phyloP scores from a whole-genome alignment of 257 asterid species.

The Petunia axillaris region DNA sequence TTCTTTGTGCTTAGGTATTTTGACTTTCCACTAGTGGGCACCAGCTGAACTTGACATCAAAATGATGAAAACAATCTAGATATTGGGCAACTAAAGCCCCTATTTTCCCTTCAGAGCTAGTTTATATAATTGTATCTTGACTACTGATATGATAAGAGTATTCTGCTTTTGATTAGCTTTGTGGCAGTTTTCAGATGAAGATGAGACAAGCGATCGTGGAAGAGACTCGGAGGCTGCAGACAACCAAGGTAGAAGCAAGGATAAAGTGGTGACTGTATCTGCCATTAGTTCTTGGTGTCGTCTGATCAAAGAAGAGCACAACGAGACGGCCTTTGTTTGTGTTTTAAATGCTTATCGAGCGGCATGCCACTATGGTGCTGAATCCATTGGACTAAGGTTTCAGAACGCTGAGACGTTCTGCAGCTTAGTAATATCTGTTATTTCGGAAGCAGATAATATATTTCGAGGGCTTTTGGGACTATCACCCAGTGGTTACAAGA shows the following conservation, averaged over 20 bases:
- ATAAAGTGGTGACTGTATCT: conserved; percentile 53
- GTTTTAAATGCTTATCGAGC: conserved; percentile 91
- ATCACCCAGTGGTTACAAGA: conserved; percentile 54
- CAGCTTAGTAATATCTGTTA: conserved; percentile 58
- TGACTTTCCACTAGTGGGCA: background rate
- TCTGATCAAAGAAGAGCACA: conserved; percentile 57
- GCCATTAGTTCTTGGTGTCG: conserved; percentile 62
- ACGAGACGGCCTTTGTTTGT: conserved; percentile 56
- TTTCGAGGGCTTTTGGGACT: conserved; percentile 64
- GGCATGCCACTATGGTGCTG: conserved; percentile 88
- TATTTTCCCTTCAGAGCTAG: conserved; percentile 22
- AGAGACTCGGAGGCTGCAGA: conserved; percentile 45
- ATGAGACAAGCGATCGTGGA: conserved; percentile 51
- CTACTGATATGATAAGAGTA: conserved; percentile 14
- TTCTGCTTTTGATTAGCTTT: conserved; percentile 25
- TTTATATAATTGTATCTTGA: background rate
- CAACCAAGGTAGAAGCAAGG: conserved; percentile 41
- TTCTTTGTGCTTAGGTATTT: conserved; percentile 1
- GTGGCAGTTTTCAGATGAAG: conserved; percentile 79
- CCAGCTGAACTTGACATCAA: background rate
- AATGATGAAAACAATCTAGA: background rate
- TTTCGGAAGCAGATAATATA: conserved; percentile 68
- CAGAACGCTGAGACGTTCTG: conserved; percentile 71
- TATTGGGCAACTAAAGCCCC: background rate
- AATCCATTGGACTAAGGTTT: conserved; percentile 57